A percentile compares a stretch with the other conserved stretches of the same genome.
These are phyloP conservation scores for Termitomyces sp. DNA, from an alignment of 768 basidiomycete species.

Conservation along the genomic window DNA sequence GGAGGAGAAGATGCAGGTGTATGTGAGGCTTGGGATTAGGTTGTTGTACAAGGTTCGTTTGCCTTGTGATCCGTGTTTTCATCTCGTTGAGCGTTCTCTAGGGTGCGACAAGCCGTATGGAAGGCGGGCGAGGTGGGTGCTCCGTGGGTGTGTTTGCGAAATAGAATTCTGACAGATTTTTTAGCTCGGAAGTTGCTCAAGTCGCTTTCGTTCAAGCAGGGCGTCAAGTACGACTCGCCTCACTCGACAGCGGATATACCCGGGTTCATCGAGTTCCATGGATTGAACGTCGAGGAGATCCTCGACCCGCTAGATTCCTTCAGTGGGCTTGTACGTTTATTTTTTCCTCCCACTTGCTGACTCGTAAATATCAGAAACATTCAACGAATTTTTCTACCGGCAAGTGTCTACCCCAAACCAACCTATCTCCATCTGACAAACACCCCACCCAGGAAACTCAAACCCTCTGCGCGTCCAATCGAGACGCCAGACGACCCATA, in stretches of 20 bases:
- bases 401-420: constrained; percentile 13
- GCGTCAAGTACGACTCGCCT: constrained; percentile 84
- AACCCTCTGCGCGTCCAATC: constrained; percentile 71
- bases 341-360: neutral
- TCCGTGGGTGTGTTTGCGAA: neutral
- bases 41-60: constrained; percentile 72
- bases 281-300: constrained; percentile 78
- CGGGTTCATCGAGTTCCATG: constrained; percentile 86
- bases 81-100: constrained; percentile 16
- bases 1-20: constrained; percentile 97
- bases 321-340: constrained; percentile 41
- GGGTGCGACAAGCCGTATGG: constrained; percentile 90
- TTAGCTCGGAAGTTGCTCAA: constrained; percentile 76
- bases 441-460: constrained; percentile 65
- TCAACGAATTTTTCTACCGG: constrained; percentile 92
- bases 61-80: too few species aligned
- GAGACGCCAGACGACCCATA: constrained; percentile 68
- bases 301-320: constrained; percentile 79
- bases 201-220: constrained; percentile 90
- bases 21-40: constrained; percentile 89
- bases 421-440: neutral
- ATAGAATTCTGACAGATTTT: neutral
- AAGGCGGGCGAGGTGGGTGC: constrained; percentile 71
- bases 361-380: constrained; percentile 60
- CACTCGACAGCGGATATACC: constrained; percentile 82